A percentile compares a stretch with the other conserved stretches of the same genome.
phyloP scores from a whole-genome alignment of 2,329 filamentous ascomycete species.

The Calonectria leucothoes region DNA sequence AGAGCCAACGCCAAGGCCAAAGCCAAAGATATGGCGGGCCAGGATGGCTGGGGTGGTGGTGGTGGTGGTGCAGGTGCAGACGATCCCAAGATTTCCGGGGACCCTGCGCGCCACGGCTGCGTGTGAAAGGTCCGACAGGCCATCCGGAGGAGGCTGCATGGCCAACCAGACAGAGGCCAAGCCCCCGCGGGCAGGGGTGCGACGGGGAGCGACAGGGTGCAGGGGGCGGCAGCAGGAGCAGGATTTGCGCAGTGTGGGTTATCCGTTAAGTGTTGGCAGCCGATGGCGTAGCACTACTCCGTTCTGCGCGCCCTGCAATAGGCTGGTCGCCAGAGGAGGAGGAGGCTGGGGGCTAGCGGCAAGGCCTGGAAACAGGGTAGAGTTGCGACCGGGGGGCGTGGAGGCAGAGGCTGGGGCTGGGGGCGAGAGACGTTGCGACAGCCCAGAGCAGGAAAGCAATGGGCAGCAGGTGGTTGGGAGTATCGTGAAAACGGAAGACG shows the following conservation, averaged over 20 bases:
- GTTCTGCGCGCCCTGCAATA: constrained; percentile 11
- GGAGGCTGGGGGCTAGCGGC: background rate
- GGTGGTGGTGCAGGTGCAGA: background rate
- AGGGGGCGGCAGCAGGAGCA: constrained; percentile 16
- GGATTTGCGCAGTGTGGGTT: background rate
- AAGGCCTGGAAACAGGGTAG: background rate
- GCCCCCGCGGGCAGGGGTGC: background rate
- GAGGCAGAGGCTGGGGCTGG: constrained; percentile 9
- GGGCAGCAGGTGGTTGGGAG: background rate
- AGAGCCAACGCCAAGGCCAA: background rate
- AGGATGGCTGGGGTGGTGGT: constrained; percentile 2
- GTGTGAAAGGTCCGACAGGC: constrained; percentile 6
- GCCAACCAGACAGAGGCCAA: background rate
- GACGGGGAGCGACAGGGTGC: background rate
- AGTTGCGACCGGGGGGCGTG: constrained; percentile 1
- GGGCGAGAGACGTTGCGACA: constrained; percentile 1
- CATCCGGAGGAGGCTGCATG: constrained; percentile 4
- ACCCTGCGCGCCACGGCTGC: background rate
- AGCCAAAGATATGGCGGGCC: background rate
- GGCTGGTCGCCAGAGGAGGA: background rate
- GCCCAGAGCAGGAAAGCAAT: background rate
- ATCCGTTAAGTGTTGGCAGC: constrained; percentile 20
- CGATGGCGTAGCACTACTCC: constrained; percentile 20
- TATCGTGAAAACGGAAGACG: background rate
- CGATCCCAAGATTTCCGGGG: constrained; percentile 11